Percentiles rank a stretch among this genome's conserved stretches.
Evolutionary conservation across 352 stramenopile genomes (phyloP).

Genomic region (Globisporangium ultimum): DNA sequence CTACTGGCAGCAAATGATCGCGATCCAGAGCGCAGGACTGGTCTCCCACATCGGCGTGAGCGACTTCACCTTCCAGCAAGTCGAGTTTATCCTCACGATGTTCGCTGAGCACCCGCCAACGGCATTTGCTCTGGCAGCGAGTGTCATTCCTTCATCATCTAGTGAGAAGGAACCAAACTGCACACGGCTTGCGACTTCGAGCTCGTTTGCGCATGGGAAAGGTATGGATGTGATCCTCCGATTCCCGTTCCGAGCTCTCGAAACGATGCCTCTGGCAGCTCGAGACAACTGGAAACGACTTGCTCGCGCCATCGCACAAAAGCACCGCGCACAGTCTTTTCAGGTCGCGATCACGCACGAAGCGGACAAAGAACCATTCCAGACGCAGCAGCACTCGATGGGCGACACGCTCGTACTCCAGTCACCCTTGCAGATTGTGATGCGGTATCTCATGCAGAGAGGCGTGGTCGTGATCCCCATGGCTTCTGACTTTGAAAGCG

Average conservation of each 20-base stretch:
- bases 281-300: conserved; percentile 28
- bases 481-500: conserved; percentile 9
- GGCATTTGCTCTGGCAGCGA: conserved; percentile 18
- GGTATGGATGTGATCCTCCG: conserved; percentile 41
- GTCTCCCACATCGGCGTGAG: conserved; percentile 38
- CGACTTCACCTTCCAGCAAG: conserved; percentile 44
- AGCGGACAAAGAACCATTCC: conserved; percentile 27
- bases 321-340: conserved; percentile 27
- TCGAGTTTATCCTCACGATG: conserved; percentile 49
- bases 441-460: conserved; percentile 52
- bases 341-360: conserved; percentile 44
- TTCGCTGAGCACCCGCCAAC: conserved; percentile 22
- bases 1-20: conserved; percentile 42
- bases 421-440: conserved; percentile 33
- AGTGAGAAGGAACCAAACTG: not conserved
- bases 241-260: conserved; percentile 28
- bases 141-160: not conserved
- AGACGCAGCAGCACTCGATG: conserved; percentile 25
- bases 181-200: conserved; percentile 12
- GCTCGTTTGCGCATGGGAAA: conserved; percentile 37
- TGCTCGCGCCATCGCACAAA: conserved; percentile 27
- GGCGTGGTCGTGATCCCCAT: conserved; percentile 45
- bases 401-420: conserved; percentile 28
- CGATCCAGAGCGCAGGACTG: conserved; percentile 30
- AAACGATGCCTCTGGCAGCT: conserved; percentile 14